Conservation (phyloP, 2,329 filamentous ascomycete species). For the Chrysoporthe austroafricana region DNA sequence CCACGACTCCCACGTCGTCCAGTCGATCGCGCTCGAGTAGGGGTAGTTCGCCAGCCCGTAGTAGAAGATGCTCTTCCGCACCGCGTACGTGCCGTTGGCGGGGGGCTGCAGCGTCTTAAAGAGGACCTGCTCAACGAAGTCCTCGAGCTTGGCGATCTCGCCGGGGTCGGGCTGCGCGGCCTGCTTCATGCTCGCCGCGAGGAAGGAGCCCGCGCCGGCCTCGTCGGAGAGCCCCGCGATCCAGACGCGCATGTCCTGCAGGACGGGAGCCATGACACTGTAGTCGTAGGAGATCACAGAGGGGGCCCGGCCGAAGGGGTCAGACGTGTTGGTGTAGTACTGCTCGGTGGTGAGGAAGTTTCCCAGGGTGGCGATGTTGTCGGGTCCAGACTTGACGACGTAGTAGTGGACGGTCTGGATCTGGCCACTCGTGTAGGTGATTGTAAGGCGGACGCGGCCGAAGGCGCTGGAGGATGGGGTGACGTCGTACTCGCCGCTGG, state of each 20-base stretch:
- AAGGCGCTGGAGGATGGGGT: conserved; percentile 48
- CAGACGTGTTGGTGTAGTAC: conserved; percentile 54
- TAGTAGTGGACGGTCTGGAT: conserved; percentile 61
- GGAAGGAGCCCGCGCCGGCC: conserved; percentile 59
- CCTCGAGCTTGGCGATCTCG: conserved; percentile 57
- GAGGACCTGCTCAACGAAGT: conserved; percentile 55
- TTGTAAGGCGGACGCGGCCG: conserved; percentile 52
- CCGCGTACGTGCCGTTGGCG: conserved; percentile 44
- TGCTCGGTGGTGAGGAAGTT: conserved; percentile 57
- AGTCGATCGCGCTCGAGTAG: conserved; percentile 50
- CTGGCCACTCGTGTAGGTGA: conserved; percentile 52
- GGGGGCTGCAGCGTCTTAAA: conserved; percentile 51
- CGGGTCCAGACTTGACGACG: conserved; percentile 51
- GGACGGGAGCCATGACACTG: conserved; percentile 47
- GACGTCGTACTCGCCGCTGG: conserved; percentile 44
- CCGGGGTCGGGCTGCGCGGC: conserved; percentile 50
- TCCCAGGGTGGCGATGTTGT: conserved; percentile 51
- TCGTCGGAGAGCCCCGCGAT: conserved; percentile 64
- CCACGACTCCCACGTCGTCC: conserved; percentile 57
- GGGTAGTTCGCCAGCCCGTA: conserved; percentile 50
- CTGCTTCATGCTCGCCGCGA: conserved; percentile 60
- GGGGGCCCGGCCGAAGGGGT: conserved; percentile 57
- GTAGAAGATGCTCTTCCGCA: conserved; percentile 61
- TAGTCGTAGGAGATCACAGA: conserved; percentile 63
- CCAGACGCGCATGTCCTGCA: conserved; percentile 57